Percentiles rank a stretch among this genome's conserved stretches.
Conservation (phyloP, 1,139 yeast genomes). For the Kodamaea ohmeri region DNA sequence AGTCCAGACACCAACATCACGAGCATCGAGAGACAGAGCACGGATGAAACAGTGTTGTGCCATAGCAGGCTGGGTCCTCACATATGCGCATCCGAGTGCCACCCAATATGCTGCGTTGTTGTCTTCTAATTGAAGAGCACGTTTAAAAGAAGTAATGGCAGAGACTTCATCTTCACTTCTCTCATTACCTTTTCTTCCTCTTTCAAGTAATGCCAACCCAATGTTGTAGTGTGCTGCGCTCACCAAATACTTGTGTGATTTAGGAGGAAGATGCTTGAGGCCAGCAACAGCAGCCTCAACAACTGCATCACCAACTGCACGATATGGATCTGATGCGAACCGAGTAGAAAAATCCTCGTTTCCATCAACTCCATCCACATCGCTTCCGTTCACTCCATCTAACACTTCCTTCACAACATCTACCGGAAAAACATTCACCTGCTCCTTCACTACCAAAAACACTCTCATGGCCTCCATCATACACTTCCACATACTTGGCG, state of each 20-base stretch:
- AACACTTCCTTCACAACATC: conserved; percentile 27
- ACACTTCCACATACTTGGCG: conserved; percentile 55
- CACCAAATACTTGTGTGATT: conserved; percentile 47
- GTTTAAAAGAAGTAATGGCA: conserved; percentile 58
- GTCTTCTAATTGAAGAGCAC: conserved; percentile 68
- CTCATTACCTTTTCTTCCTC: conserved; percentile 24
- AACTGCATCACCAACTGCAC: conserved; percentile 15
- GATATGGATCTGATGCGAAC: not conserved
- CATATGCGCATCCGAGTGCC: conserved; percentile 70
- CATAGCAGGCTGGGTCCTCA: conserved; percentile 60
- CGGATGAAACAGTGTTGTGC: conserved; percentile 92
- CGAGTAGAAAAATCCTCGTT: not conserved
- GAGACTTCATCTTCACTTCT: conserved; percentile 25
- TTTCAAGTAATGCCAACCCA: conserved; percentile 62
- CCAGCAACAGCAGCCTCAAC: conserved; percentile 29
- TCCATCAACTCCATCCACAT: not conserved
- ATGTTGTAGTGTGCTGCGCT: conserved; percentile 67
- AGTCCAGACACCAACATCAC: conserved; percentile 72
- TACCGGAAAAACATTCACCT: conserved; percentile 42
- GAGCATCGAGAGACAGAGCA: conserved; percentile 67
- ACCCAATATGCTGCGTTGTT: conserved; percentile 76
- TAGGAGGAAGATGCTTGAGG: conserved; percentile 28
- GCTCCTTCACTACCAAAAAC: conserved; percentile 43
- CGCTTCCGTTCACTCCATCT: not conserved
- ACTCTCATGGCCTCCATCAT: conserved; percentile 51